A percentile compares a stretch with the other conserved stretches of the same genome.
phyloP scores from a whole-genome alignment of 306 rosid genomes.

The Cicer judaicum region DNA sequence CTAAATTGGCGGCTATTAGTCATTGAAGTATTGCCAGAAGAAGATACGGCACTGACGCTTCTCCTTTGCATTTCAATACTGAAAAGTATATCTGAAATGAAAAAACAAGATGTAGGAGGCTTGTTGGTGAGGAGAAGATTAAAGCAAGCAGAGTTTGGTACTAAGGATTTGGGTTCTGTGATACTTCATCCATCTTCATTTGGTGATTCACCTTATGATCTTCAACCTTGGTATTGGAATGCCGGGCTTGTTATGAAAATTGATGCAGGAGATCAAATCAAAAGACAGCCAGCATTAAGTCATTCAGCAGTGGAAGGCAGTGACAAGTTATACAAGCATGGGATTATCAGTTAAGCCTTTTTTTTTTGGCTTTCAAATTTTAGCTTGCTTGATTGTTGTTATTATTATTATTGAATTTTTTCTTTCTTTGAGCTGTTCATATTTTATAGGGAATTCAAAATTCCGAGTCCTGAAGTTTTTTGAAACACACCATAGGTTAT shows the following conservation, averaged over 20 bases:
- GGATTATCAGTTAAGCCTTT: constrained; percentile 56
- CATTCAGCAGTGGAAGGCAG: constrained; percentile 78
- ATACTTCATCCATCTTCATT: constrained; percentile 69
- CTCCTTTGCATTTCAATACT: constrained; percentile 79
- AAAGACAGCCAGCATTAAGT: constrained; percentile 55
- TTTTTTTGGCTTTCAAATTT: neutral
- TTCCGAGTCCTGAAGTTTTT: constrained; percentile 11
- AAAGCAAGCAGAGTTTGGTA: constrained; percentile 66
- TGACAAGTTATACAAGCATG: constrained; percentile 72
- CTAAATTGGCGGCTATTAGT: constrained; percentile 81
- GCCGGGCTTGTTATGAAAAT: constrained; percentile 55
- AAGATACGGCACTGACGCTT: constrained; percentile 77
- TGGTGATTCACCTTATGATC: constrained; percentile 56
- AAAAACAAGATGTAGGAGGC: constrained; percentile 72
- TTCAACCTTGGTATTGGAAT: constrained; percentile 87
- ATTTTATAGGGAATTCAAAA: constrained; percentile 29
- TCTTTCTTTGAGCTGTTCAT: constrained; percentile 33
- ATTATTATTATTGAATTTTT: neutral
- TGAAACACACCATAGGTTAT: constrained; percentile 28
- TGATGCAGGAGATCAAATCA: constrained; percentile 50
- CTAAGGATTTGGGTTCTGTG: constrained; percentile 86
- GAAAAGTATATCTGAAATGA: constrained; percentile 76
- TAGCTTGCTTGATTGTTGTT: neutral
- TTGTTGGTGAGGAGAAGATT: constrained; percentile 78
- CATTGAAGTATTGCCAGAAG: constrained; percentile 80